These are phyloP conservation scores for Aspergillus sojae DNA, from an alignment of 2,329 filamentous ascomycete genomes.

Conservation along the genomic window DNA sequence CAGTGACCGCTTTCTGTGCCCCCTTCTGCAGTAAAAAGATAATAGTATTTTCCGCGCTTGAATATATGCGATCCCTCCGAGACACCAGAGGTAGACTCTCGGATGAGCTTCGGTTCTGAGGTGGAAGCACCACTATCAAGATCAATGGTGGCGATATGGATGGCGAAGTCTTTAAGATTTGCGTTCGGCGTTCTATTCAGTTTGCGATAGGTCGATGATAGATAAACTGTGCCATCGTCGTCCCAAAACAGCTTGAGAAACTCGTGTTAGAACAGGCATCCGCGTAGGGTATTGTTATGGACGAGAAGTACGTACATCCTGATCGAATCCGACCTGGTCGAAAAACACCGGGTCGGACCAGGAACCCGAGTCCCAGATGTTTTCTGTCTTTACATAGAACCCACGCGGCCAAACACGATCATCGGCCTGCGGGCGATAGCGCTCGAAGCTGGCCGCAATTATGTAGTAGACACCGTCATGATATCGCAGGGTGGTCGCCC, in stretches of 20 bases:
- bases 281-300: background rate
- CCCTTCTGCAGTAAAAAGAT: conserved; percentile 58
- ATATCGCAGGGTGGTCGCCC: conserved; percentile 54
- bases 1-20: conserved; percentile 64
- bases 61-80: conserved; percentile 61
- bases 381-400: conserved; percentile 57
- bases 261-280: background rate
- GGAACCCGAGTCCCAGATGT: conserved; percentile 54
- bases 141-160: conserved; percentile 41
- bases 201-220: conserved; percentile 46
- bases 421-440: conserved; percentile 42
- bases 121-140: conserved; percentile 36
- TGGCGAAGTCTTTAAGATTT: conserved; percentile 55
- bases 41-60: conserved; percentile 55
- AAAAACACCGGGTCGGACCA: conserved; percentile 61
- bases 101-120: conserved; percentile 39
- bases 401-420: conserved; percentile 56
- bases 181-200: conserved; percentile 40
- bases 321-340: conserved; percentile 58
- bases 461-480: conserved; percentile 51
- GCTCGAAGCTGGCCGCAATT: conserved; percentile 49
- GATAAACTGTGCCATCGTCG: conserved; percentile 53
- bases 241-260: conserved; percentile 55
- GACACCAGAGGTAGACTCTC: conserved; percentile 48
- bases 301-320: conserved; percentile 45